Percentiles rank a stretch among this genome's conserved stretches.
These are phyloP conservation scores for Vickermania ingenoplastis DNA, from an alignment of 208 protist species.

Conservation along the genomic window DNA sequence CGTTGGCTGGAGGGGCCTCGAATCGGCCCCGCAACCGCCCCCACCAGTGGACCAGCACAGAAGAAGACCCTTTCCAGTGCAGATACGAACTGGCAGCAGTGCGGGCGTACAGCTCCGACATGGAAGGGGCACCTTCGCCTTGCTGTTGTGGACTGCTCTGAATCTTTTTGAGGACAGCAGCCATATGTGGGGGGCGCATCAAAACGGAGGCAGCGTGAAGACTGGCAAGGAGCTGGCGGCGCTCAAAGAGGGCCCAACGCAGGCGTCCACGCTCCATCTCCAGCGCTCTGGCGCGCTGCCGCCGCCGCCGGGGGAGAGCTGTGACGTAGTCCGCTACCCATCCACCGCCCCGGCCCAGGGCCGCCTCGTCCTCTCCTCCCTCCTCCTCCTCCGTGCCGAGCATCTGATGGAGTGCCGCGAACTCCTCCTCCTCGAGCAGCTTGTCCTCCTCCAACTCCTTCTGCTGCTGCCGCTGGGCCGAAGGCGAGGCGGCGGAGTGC, in stretches of 20 bases:
- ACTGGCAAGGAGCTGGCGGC: conserved; percentile 50
- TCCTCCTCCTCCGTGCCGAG: conserved; percentile 15
- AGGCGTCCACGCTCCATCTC: conserved; percentile 51
- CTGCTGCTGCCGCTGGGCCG: neutral
- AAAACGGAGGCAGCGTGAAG: conserved; percentile 20
- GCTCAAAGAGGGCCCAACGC: conserved; percentile 41
- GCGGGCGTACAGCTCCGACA: neutral
- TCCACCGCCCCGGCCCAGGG: conserved; percentile 5
- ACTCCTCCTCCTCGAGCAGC: conserved; percentile 71
- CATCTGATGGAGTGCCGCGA: conserved; percentile 29
- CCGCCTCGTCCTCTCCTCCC: neutral
- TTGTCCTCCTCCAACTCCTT: conserved; percentile 39
- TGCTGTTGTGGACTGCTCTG: too few relatives aligned
- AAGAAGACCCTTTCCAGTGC: conserved; percentile 11
- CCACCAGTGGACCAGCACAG: conserved; percentile 7
- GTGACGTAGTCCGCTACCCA: conserved; percentile 36
- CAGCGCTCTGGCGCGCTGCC: conserved; percentile 29
- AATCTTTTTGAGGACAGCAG: conserved; percentile 17
- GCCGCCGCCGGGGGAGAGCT: conserved; percentile 18
- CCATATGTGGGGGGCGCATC: conserved; percentile 33
- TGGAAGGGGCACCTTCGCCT: neutral
- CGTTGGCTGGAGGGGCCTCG: neutral
- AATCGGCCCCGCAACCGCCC: neutral
- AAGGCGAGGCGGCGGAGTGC: neutral
- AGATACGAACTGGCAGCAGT: neutral